Evolutionary conservation across 2,329 filamentous ascomycete species (phyloP).

Genomic region (Cladosporium sp.): DNA sequence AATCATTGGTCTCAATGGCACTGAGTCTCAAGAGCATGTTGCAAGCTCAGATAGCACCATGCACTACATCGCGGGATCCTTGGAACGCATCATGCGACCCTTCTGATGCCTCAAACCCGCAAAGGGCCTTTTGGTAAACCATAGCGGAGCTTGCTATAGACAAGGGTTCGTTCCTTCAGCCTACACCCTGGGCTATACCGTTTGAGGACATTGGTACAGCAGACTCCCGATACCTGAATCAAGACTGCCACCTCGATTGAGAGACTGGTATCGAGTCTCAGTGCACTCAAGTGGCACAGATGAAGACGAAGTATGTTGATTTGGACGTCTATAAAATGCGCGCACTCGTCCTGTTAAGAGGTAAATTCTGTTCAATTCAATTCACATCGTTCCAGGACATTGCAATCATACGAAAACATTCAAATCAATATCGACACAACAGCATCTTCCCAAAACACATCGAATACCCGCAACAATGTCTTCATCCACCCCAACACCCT

Average conservation of each 20-base stretch:
- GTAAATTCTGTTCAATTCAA: neutral
- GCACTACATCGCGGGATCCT: too few relatives aligned
- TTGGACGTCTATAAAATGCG: neutral
- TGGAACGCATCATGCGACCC: too few relatives aligned
- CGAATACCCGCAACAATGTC: neutral
- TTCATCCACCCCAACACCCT: slow-evolving; percentile 1
- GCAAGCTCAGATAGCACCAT: too few relatives aligned
- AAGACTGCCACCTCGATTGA: neutral
- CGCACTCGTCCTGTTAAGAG: neutral
- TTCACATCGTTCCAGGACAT: neutral
- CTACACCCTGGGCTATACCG: neutral
- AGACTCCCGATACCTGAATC: neutral
- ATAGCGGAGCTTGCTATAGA: neutral
- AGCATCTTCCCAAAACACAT: neutral
- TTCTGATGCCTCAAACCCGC: neutral
- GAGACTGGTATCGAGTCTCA: neutral
- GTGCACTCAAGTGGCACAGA: too few relatives aligned
- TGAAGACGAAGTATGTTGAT: too few relatives aligned
- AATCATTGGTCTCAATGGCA: too few relatives aligned
- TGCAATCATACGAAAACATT: neutral
- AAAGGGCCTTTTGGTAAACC: neutral
- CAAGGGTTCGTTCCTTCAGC: neutral
- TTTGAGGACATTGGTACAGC: neutral
- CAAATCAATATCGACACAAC: neutral
- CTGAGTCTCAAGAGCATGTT: too few relatives aligned